A percentile compares a stretch with the other conserved stretches of the same genome.
These are phyloP conservation scores for Fibroporia radiculosa DNA, from an alignment of 768 basidiomycete species.

Conservation along the genomic window DNA sequence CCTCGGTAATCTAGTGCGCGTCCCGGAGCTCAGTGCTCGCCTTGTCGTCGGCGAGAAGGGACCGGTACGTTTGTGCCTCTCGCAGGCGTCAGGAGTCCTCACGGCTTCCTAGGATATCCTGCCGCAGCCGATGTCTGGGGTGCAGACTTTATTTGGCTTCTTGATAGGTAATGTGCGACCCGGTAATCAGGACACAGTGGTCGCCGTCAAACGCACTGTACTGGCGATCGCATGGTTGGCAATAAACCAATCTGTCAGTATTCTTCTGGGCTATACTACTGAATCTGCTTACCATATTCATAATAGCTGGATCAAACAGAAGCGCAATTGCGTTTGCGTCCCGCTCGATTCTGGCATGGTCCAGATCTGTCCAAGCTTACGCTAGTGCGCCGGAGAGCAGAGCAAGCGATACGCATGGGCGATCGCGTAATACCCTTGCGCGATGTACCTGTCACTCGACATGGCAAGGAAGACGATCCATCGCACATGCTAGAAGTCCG, in stretches of 20 bases:
- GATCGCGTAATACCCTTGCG: conserved; percentile 62
- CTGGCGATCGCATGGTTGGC: conserved; percentile 84
- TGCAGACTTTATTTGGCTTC: conserved; percentile 39
- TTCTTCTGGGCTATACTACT: not conserved
- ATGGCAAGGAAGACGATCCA: conserved; percentile 43
- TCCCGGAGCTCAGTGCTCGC: conserved; percentile 74
- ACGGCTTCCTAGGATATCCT: conserved; percentile 51
- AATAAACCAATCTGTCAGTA: conserved; percentile 67
- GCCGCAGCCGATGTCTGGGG: conserved; percentile 39
- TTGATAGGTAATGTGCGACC: conserved; percentile 37
- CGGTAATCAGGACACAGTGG: conserved; percentile 49
- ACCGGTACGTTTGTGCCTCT: conserved; percentile 37
- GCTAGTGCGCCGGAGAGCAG: conserved; percentile 51
- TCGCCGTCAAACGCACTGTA: conserved; percentile 67
- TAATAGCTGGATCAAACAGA: conserved; percentile 51
- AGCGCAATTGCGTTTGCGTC: conserved; percentile 54
- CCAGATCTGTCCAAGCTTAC: conserved; percentile 56
- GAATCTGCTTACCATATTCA: conserved; percentile 4
- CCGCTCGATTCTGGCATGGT: conserved; percentile 70
- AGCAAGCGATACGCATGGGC: conserved; percentile 62
- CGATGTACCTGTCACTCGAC: conserved; percentile 40
- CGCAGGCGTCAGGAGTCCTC: conserved; percentile 2
- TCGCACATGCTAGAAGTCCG: conserved; percentile 43
- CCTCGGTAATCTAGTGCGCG: conserved; percentile 53
- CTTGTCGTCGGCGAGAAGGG: conserved; percentile 72